Evolutionary conservation across 768 basidiomycete genomes (phyloP), one percentile per base, ranked within the genome.

Genomic region (Hygrocybe punicea): DNA sequence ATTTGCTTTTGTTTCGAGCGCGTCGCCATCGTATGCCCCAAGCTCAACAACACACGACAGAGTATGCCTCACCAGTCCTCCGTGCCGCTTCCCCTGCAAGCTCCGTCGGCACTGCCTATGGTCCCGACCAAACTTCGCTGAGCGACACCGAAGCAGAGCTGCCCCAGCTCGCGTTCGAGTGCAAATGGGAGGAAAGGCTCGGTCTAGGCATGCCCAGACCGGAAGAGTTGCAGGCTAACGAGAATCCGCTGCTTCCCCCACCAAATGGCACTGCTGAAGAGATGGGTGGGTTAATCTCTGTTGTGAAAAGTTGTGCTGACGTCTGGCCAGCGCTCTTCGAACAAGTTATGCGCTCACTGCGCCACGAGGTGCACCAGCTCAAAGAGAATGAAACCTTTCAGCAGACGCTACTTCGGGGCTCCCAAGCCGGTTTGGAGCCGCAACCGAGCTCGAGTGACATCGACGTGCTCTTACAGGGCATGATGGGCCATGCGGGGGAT

Each of bases 51-150:
- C 34, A 11, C 44, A 36, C 40, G 55, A 73, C 77, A 4, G 78
- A 78, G 65, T 82, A 82, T 57, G 77, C 78, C 5, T 71, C 76
- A 16, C 78, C 79, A 24, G 74, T 80, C 21, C 65, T 80, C 29
- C 78, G 79, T 8, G 72, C 76, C 8, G 73, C 81, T 2, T 83
- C 81, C 9, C 80, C 81, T 11, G 75, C 81, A 16, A 81, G 79
- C 56, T 82, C 81, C 13, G 72, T 82, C 19, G 80, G 80, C 42
- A 81, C 79, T 14, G 61, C 71, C 1, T 78, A 79, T 51, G 71
- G 67, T 11, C 71, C 72, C 46, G 81, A 81, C 63, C 75, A 78
- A 58, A 81, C 79, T 1, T 72, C 78, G 2, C 64, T 67, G 47
- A 77, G 76, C 44, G 81, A 83, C 61, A 60, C 63, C n/a, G 81